Evolutionary conservation across 176 grass and related monocot species (phyloP).

Genomic region (Rhynchospora breviuscula): DNA sequence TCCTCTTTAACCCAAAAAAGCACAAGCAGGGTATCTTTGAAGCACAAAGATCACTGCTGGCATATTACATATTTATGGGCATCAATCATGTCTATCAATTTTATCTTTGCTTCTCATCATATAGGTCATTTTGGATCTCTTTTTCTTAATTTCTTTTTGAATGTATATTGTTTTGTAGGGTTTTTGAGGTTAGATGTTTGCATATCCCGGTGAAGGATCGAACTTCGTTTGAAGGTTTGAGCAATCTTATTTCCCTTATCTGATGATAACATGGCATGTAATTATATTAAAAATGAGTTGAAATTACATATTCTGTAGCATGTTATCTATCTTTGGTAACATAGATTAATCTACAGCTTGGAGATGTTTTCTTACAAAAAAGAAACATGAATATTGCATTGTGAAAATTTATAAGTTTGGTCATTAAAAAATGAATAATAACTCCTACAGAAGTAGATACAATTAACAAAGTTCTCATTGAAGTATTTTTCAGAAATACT

Average conservation of each 20-base stretch:
- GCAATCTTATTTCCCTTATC: not conserved
- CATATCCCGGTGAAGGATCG: conserved; percentile 89
- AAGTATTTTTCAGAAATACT: not conserved
- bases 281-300: not conserved
- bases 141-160: conserved; percentile 5
- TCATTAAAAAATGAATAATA: not conserved
- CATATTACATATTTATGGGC: not conserved
- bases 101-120: not conserved
- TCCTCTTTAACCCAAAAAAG: not conserved
- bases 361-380: not conserved
- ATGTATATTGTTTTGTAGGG: conserved; percentile 39
- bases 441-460: not conserved
- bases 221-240: conserved; percentile 77
- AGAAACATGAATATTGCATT: not conserved
- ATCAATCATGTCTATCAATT: not conserved
- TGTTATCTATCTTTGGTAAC: too few species aligned
- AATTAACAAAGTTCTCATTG: not conserved
- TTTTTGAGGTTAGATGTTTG: conserved; percentile 76
- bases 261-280: not conserved
- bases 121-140: not conserved
- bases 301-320: too few species aligned
- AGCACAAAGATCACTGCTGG: not conserved
- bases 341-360: not conserved
- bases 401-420: not conserved
- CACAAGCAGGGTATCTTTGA: not conserved